A percentile compares a stretch with the other conserved stretches of the same genome.
These are phyloP conservation scores for Aotearoamyces nothofagi DNA, from an alignment of 2,329 filamentous ascomycete species.

Conservation along the genomic window DNA sequence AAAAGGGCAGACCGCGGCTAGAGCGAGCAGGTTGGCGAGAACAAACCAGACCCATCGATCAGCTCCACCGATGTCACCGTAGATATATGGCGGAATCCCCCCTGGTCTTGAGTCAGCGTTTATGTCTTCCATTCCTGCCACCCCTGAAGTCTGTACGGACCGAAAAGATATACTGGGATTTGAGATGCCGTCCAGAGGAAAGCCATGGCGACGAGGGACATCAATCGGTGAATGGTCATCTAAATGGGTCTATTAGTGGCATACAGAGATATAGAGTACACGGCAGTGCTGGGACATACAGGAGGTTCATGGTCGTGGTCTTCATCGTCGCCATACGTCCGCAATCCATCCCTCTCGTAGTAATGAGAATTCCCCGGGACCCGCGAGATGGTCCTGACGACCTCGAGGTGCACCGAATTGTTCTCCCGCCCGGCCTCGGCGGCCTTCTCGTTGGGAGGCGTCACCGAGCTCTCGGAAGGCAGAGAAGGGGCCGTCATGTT, in stretches of 20 bases:
- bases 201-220: conserved; percentile 39
- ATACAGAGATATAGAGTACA: too few species aligned
- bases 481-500: not conserved
- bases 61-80: conserved; percentile 37
- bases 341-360: conserved; percentile 28
- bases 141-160: too few species aligned
- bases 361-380: conserved; percentile 22
- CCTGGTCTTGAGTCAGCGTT: conserved; percentile 11
- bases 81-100: conserved; percentile 34
- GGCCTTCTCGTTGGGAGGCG: conserved; percentile 6
- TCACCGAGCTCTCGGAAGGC: conserved; percentile 6
- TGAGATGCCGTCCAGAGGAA: conserved; percentile 45
- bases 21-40: conserved; percentile 6
- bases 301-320: conserved; percentile 29
- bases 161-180: conserved; percentile 37
- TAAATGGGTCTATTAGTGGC: not conserved
- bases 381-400: conserved; percentile 10
- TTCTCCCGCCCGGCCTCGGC: not conserved
- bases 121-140: not conserved
- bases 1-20: conserved; percentile 9
- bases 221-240: conserved; percentile 30
- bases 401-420: conserved; percentile 9
- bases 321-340: conserved; percentile 27
- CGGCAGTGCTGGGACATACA: conserved; percentile 15
- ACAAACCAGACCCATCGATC: conserved; percentile 15